Evolutionary conservation across 2,329 filamentous ascomycete genomes (phyloP).

Genomic region (Talaromyces pinophilus): DNA sequence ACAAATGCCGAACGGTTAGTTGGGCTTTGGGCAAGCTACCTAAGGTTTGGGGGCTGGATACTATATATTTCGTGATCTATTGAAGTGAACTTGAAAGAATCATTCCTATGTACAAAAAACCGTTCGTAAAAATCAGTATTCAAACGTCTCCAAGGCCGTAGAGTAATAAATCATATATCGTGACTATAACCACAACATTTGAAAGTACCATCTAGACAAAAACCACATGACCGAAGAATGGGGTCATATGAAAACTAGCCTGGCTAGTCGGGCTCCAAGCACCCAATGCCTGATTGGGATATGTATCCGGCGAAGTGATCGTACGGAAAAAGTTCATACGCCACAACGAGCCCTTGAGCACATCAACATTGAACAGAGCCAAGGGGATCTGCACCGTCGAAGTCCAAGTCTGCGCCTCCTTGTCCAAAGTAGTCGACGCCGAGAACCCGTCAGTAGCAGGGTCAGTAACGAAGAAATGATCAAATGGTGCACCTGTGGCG

Average conservation of each 20-base stretch:
- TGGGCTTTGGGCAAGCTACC: background rate
- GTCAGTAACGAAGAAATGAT: conserved; percentile 21
- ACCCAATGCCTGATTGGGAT: conserved; percentile 21
- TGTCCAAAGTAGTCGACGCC: conserved; percentile 10
- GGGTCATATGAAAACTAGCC: conserved; percentile 23
- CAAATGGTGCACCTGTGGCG: conserved; percentile 18
- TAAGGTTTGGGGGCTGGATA: background rate
- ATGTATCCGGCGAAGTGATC: conserved; percentile 22
- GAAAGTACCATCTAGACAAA: conserved; percentile 9
- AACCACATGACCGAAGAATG: conserved; percentile 20
- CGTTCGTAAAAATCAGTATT: background rate
- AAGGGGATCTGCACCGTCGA: conserved; percentile 20
- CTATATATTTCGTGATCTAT: background rate
- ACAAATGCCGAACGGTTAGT: background rate
- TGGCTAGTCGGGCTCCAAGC: conserved; percentile 22
- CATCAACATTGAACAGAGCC: conserved; percentile 17
- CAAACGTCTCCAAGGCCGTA: background rate
- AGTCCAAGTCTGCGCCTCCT: conserved; percentile 13
- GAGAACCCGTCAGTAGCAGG: conserved; percentile 18
- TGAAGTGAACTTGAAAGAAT: background rate
- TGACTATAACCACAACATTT: background rate
- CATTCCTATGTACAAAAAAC: background rate
- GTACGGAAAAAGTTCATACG: conserved; percentile 24
- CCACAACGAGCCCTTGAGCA: conserved; percentile 17
- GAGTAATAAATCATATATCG: background rate